phyloP scores from a whole-genome alignment of 164 flowering plant species.

The Brasenia schreberi region DNA sequence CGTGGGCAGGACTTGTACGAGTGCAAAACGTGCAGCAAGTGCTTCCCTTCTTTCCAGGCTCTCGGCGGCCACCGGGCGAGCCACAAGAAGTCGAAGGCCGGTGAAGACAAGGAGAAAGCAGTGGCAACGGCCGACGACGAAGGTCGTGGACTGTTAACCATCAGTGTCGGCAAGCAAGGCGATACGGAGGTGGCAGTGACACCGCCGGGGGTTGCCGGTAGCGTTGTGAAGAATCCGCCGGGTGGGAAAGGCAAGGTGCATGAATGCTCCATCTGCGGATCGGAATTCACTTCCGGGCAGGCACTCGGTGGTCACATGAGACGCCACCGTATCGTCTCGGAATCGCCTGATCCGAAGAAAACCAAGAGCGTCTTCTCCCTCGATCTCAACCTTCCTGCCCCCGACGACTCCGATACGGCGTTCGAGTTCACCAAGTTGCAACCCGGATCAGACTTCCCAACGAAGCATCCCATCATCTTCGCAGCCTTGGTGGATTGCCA shows the following conservation, averaged over 20 bases:
- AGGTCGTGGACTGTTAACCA: background rate
- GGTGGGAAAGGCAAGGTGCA: slow-evolving; percentile 23
- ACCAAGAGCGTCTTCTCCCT: slow-evolving; percentile 24
- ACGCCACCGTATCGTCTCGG: slow-evolving; percentile 25
- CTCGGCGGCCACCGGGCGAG: slow-evolving; percentile 63
- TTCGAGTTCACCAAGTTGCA: slow-evolving; percentile 4
- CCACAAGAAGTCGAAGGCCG: slow-evolving; percentile 35
- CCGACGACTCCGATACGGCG: slow-evolving; percentile 36
- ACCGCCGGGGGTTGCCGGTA: too few relatives aligned
- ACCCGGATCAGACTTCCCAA: slow-evolving; percentile 18
- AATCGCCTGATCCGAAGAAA: slow-evolving; percentile 7
- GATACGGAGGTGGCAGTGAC: background rate
- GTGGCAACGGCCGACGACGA: background rate
- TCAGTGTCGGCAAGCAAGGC: background rate
- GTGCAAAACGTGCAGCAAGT: slow-evolving; percentile 48
- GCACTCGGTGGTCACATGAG: slow-evolving; percentile 70
- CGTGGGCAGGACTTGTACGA: slow-evolving; percentile 17
- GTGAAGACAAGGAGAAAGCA: background rate
- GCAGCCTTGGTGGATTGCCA: slow-evolving; percentile 64
- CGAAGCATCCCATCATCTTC: slow-evolving; percentile 29
- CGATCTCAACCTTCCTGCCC: slow-evolving; percentile 86
- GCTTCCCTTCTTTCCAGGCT: slow-evolving; percentile 54
- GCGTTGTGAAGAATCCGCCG: too few relatives aligned
- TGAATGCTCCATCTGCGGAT: slow-evolving; percentile 50
- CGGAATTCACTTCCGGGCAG: slow-evolving; percentile 48